Percentiles rank a stretch among this genome's conserved stretches.
phyloP scores from a whole-genome alignment of 2,329 filamentous ascomycete genomes.

The Clarireedia homoeocarpa region DNA sequence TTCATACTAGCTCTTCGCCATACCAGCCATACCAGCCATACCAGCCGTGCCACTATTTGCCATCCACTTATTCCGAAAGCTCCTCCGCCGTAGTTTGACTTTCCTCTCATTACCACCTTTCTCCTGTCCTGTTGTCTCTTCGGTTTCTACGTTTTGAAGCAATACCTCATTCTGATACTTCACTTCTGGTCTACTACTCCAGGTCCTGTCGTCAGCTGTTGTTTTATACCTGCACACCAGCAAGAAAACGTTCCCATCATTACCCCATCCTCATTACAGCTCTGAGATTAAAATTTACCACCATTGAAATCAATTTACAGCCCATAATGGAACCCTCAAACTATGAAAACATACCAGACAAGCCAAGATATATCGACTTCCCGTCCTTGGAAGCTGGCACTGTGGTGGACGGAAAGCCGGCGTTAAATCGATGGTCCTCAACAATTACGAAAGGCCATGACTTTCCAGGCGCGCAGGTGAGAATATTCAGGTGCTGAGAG shows the following conservation, averaged over 20 bases:
- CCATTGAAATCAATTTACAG: neutral
- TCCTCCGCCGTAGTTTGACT: neutral
- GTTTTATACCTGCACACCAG: neutral
- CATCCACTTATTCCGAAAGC: neutral
- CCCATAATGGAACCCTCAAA: slow-evolving; percentile 22
- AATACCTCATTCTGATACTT: no score
- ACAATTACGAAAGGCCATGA: slow-evolving; percentile 55
- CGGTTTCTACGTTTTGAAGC: no score
- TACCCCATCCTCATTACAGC: neutral
- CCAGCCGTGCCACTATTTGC: neutral
- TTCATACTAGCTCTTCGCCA: no score
- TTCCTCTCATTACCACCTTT: no score
- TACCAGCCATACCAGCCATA: no score
- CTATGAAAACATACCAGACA: slow-evolving; percentile 16
- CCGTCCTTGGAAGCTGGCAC: slow-evolving; percentile 25
- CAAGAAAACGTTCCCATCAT: neutral
- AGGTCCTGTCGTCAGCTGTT: no score
- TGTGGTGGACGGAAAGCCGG: slow-evolving; percentile 45
- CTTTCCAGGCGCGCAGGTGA: slow-evolving; percentile 72
- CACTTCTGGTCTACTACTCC: no score
- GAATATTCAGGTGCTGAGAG: slow-evolving; percentile 11
- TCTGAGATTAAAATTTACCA: neutral
- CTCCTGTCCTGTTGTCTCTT: no score
- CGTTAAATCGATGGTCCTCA: slow-evolving; percentile 79
- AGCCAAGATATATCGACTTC: slow-evolving; percentile 28